Conservation (phyloP, 305 asterid genomes). For the Fraxinus sp. region DNA sequence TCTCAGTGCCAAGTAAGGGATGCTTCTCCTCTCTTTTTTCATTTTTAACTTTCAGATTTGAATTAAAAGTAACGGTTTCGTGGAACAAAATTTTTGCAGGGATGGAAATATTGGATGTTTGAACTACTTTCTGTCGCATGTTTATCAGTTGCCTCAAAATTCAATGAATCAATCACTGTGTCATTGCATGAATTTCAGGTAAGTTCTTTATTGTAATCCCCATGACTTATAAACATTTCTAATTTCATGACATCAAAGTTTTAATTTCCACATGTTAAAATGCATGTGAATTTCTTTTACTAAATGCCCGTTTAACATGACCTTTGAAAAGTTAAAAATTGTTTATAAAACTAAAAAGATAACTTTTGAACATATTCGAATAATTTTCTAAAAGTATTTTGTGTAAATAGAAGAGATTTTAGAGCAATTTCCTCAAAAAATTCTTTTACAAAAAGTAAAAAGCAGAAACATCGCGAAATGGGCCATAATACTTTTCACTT, state of each 20-base stretch:
- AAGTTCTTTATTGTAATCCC: background rate
- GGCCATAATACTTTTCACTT: background rate
- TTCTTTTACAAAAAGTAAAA: no score
- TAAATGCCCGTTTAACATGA: background rate
- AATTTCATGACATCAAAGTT: slow-evolving; percentile 4
- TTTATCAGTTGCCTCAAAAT: slow-evolving; percentile 62
- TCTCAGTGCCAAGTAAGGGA: slow-evolving; percentile 44
- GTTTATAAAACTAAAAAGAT: background rate
- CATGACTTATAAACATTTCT: background rate
- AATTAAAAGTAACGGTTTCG: background rate
- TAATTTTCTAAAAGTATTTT: background rate
- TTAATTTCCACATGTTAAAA: background rate
- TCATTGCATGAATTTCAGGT: slow-evolving; percentile 57
- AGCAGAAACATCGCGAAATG: no score
- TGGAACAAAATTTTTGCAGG: slow-evolving; percentile 29
- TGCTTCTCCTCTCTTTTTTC: background rate
- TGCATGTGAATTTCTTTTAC: background rate
- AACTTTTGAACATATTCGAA: background rate
- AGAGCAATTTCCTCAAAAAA: no score
- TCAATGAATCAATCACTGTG: slow-evolving; percentile 41
- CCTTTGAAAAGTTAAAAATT: background rate
- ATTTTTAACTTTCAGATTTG: background rate
- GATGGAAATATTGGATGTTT: slow-evolving; percentile 55
- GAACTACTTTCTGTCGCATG: slow-evolving; percentile 65
- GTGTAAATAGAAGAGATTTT: background rate